Percentiles rank a stretch among this genome's conserved stretches.
Evolutionary conservation across 2,329 filamentous ascomycete species (phyloP).

Genomic region (Diaporthe amygdali): DNA sequence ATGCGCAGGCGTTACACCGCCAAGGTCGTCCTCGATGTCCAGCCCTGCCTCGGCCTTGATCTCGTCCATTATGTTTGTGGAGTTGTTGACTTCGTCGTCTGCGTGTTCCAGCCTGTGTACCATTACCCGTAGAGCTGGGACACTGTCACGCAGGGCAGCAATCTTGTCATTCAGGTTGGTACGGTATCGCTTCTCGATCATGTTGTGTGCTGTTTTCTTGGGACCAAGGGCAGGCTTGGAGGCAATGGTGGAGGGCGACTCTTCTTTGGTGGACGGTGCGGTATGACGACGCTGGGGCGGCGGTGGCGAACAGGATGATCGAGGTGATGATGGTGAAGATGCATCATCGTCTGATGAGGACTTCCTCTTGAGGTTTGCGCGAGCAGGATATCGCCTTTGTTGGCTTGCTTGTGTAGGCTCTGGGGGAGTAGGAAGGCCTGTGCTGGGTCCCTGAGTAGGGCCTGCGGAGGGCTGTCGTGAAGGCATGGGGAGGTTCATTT

Average conservation of each 20-base stretch:
- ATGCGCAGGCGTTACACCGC: constrained; percentile 40
- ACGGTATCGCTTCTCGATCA: constrained; percentile 85
- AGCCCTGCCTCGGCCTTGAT: constrained; percentile 42
- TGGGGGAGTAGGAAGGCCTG: constrained; percentile 2
- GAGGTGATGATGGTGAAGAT: constrained; percentile 27
- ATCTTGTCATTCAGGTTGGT: constrained; percentile 88
- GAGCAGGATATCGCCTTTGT: constrained; percentile 26
- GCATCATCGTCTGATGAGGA: constrained; percentile 29
- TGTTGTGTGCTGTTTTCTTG: constrained; percentile 84
- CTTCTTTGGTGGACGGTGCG: constrained; percentile 15
- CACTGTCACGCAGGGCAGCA: constrained; percentile 74
- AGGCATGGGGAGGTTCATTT: constrained; percentile 25
- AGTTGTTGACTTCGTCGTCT: constrained; percentile 34
- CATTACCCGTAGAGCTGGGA: constrained; percentile 57
- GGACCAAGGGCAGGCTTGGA: constrained; percentile 29
- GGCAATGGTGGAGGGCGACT: not conserved
- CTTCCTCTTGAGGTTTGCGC: constrained; percentile 39
- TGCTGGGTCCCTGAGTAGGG: constrained; percentile 5
- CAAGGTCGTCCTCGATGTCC: constrained; percentile 44
- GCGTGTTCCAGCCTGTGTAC: constrained; percentile 44
- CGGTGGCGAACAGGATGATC: constrained; percentile 29
- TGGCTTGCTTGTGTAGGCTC: constrained; percentile 7
- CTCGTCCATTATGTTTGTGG: constrained; percentile 30
- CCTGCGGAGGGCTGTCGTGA: constrained; percentile 10
- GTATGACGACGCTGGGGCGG: constrained; percentile 18